A percentile compares a stretch with the other conserved stretches of the same genome.
These are phyloP conservation scores for Deuterostichococcus epilithicus DNA, from an alignment of 139 green algal genomes.

Conservation along the genomic window DNA sequence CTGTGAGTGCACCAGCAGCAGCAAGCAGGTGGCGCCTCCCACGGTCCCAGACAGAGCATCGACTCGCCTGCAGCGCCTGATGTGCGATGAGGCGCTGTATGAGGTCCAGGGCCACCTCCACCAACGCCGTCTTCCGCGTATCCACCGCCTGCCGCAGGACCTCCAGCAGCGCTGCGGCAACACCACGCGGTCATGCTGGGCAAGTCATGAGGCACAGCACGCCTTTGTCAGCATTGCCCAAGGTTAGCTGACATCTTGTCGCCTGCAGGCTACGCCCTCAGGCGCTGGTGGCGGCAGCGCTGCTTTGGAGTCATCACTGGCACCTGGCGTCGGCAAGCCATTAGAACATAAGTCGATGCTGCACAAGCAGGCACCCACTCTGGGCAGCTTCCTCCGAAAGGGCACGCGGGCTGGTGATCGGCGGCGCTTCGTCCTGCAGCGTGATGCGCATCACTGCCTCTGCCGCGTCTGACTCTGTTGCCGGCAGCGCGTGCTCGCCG, in stretches of 20 bases:
- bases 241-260: background rate
- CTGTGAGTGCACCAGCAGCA: no score
- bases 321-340: no score
- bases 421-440: background rate
- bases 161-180: constrained; percentile 45
- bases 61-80: constrained; percentile 38
- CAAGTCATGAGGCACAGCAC: no score
- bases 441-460: background rate
- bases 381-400: constrained; percentile 12
- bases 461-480: background rate
- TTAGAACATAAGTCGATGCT: no score
- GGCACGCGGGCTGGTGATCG: background rate
- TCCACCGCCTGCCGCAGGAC: constrained; percentile 64
- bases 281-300: no score
- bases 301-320: no score
- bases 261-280: no score
- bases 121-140: constrained; percentile 61
- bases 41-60: no score
- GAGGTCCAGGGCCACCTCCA: constrained; percentile 81
- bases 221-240: background rate
- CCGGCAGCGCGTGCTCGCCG: background rate
- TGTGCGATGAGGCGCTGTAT: constrained; percentile 90
- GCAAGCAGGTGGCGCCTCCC: no score
- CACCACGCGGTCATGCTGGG: no score
- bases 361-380: background rate